Evolutionary conservation across 306 rosid species (phyloP).

Genomic region (Alnus rubra): DNA sequence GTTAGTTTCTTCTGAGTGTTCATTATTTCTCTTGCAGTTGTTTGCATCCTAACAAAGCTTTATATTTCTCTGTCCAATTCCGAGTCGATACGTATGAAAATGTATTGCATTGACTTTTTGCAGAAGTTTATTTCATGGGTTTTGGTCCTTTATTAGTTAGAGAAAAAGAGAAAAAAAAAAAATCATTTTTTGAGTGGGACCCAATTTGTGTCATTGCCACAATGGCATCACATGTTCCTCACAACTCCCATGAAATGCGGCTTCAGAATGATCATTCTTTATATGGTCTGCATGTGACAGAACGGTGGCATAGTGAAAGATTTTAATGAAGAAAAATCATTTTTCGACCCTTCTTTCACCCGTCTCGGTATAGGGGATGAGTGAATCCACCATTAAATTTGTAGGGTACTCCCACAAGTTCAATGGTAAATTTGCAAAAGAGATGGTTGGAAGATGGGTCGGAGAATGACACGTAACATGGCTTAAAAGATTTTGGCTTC

Average conservation of each 20-base stretch:
- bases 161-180: not conserved
- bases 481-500: not conserved
- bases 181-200: slow-evolving; percentile 3
- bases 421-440: not conserved
- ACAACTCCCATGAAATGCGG: not conserved
- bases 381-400: no score
- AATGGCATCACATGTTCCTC: not conserved
- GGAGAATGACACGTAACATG: no score
- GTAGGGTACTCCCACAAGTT: no score
- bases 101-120: not conserved
- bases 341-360: no score
- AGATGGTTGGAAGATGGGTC: no score
- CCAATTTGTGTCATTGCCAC: not conserved
- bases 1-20: not conserved
- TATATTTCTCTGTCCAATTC: not conserved
- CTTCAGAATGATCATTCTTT: not conserved
- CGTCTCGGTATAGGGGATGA: no score
- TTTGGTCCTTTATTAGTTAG: not conserved
- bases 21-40: not conserved
- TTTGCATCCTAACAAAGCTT: not conserved
- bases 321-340: no score
- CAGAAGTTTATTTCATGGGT: not conserved
- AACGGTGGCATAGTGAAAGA: not conserved
- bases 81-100: not conserved
- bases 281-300: not conserved